Evolutionary conservation across 2,329 filamentous ascomycete species (phyloP).

Genomic region (Claviceps arundinis): DNA sequence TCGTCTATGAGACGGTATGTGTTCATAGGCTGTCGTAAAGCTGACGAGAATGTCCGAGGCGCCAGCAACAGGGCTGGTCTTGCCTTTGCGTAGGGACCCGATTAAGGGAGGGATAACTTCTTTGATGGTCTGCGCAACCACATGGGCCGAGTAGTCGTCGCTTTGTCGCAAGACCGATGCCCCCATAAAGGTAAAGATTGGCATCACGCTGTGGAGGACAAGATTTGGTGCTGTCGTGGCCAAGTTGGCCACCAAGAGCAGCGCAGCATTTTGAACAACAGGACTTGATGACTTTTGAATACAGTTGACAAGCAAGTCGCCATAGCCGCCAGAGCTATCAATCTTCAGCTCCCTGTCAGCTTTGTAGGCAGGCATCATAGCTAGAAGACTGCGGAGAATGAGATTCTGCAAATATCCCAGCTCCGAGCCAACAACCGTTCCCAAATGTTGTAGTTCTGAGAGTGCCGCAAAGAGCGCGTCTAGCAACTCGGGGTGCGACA

Average conservation of each 20-base stretch:
- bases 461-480: slow-evolving; percentile 70
- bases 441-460: slow-evolving; percentile 77
- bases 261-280: slow-evolving; percentile 82
- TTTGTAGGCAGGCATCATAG: slow-evolving; percentile 71
- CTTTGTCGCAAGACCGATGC: slow-evolving; percentile 81
- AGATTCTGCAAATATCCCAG: slow-evolving; percentile 83
- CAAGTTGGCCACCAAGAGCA: slow-evolving; percentile 76
- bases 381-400: slow-evolving; percentile 66
- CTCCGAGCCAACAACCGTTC: slow-evolving; percentile 68
- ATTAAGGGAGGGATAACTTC: slow-evolving; percentile 89
- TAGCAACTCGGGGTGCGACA: slow-evolving; percentile 62
- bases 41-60: slow-evolving; percentile 85
- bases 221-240: slow-evolving; percentile 81
- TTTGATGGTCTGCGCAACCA: slow-evolving; percentile 89
- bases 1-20: slow-evolving; percentile 79
- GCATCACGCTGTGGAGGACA: slow-evolving; percentile 95
- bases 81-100: slow-evolving; percentile 67
- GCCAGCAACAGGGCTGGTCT: slow-evolving; percentile 63
- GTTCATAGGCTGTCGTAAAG: slow-evolving; percentile 92
- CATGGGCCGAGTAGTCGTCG: slow-evolving; percentile 93
- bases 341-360: slow-evolving; percentile 47
- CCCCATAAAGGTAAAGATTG: slow-evolving; percentile 97
- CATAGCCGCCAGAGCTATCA: slow-evolving; percentile 67
- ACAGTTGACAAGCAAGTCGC: slow-evolving; percentile 86
- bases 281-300: slow-evolving; percentile 84